Evolutionary conservation across 2,329 filamentous ascomycete genomes (phyloP).

Genomic region (Colletotrichum nymphaeae): DNA sequence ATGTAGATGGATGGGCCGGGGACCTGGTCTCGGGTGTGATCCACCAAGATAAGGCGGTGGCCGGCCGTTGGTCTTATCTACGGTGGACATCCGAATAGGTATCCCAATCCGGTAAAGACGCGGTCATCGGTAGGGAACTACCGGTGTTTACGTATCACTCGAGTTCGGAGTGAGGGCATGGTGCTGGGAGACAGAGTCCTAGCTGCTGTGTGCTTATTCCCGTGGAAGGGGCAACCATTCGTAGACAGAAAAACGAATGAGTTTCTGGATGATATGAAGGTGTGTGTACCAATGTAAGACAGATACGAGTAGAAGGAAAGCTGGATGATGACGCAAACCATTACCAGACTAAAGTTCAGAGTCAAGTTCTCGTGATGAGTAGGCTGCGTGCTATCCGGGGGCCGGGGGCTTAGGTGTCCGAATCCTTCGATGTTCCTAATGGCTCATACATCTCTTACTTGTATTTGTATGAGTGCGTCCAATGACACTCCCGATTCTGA

Average conservation of each 20-base stretch:
- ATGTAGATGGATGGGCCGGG: conserved; percentile 1
- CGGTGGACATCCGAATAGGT: conserved; percentile 15
- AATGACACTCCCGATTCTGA: neutral
- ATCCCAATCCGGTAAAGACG: conserved; percentile 9
- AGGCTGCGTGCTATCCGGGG: neutral
- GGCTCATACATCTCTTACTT: neutral
- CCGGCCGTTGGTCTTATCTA: conserved; percentile 27
- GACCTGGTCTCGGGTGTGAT: neutral
- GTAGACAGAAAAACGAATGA: neutral
- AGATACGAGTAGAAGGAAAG: too few species aligned
- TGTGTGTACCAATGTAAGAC: too few species aligned
- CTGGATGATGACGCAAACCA: neutral
- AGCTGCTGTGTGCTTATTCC: neutral
- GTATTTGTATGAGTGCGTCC: neutral
- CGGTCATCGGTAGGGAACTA: conserved; percentile 24
- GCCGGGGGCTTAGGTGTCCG: neutral
- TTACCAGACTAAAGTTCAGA: neutral
- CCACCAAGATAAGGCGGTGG: conserved; percentile 30
- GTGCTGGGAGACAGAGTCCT: neutral
- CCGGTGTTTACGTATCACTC: conserved; percentile 2
- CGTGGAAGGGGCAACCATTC: neutral
- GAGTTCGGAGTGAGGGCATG: neutral
- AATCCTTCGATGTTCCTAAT: neutral
- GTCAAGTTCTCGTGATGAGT: neutral
- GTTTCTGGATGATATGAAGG: neutral